Percentiles rank a stretch among this genome's conserved stretches.
These are phyloP conservation scores for Zymoseptoria pseudotritici DNA, from an alignment of 2,329 filamentous ascomycete species.

Conservation along the genomic window DNA sequence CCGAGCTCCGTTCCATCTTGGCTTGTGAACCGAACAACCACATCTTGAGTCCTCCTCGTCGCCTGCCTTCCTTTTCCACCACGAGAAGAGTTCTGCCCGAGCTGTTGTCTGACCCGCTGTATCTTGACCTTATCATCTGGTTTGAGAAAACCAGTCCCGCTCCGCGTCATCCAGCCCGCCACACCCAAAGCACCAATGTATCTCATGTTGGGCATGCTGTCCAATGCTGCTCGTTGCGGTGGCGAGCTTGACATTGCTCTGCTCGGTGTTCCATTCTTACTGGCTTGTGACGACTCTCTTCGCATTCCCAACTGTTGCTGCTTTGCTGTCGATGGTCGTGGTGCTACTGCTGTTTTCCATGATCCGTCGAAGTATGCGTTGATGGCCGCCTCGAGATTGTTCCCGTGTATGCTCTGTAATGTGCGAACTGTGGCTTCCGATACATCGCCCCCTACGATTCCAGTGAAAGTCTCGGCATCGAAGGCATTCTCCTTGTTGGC, in stretches of 20 bases:
- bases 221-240: slow-evolving; percentile 12
- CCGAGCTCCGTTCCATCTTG: slow-evolving; percentile 73
- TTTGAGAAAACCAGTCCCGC: slow-evolving; percentile 65
- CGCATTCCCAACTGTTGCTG: slow-evolving; percentile 9
- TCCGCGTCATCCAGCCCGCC: slow-evolving; percentile 84
- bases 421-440: slow-evolving; percentile 38
- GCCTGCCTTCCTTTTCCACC: slow-evolving; percentile 39
- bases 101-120: slow-evolving; percentile 71
- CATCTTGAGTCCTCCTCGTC: slow-evolving; percentile 65
- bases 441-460: slow-evolving; percentile 50
- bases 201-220: slow-evolving; percentile 50
- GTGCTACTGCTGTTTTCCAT: slow-evolving; percentile 38
- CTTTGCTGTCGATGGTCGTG: not conserved
- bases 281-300: not conserved
- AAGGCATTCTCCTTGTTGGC: slow-evolving; percentile 35
- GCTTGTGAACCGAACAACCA: slow-evolving; percentile 88
- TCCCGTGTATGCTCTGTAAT: slow-evolving; percentile 44
- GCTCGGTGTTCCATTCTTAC: slow-evolving; percentile 2
- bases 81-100: slow-evolving; percentile 38
- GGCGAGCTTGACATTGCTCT: slow-evolving; percentile 1
- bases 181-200: slow-evolving; percentile 92
- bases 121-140: slow-evolving; percentile 81
- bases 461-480: slow-evolving; percentile 48
- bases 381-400: slow-evolving; percentile 53
- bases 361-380: slow-evolving; percentile 60